Evolutionary conservation across 176 grass and related monocot species (phyloP).

Genomic region (Ensete glaucum): DNA sequence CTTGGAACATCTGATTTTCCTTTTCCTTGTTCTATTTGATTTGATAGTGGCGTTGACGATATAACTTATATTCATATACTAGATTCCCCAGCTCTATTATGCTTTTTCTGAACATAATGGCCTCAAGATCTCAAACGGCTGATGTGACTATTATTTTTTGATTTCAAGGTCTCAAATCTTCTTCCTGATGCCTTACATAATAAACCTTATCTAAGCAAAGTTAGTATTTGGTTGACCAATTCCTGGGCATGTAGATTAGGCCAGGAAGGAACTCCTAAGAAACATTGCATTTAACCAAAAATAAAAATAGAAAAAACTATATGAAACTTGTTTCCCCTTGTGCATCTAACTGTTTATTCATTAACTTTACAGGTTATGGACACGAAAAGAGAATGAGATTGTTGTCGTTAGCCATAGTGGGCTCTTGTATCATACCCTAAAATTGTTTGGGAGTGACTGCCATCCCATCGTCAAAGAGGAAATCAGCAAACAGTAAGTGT

Average conservation of each 20-base stretch:
- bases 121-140: too few species aligned
- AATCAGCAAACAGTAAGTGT: conserved; percentile 52
- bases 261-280: too few species aligned
- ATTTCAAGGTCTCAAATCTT: too few species aligned
- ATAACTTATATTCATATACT: too few species aligned
- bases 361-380: conserved; percentile 77
- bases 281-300: background rate
- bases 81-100: too few species aligned
- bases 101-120: too few species aligned
- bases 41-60: background rate
- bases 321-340: background rate
- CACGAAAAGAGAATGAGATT: conserved; percentile 79
- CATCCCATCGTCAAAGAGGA: conserved; percentile 56
- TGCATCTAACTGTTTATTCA: background rate
- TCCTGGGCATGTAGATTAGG: too few species aligned
- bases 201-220: too few species aligned
- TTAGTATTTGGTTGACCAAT: too few species aligned
- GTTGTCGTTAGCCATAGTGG: conserved; percentile 72
- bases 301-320: background rate
- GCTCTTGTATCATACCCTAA: conserved; percentile 61
- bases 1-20: background rate
- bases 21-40: background rate
- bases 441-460: conserved; percentile 44
- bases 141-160: too few species aligned
- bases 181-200: too few species aligned